Evolutionary conservation across 1,139 yeast genomes (phyloP).

Genomic region (Nakaseomyces sp.): DNA sequence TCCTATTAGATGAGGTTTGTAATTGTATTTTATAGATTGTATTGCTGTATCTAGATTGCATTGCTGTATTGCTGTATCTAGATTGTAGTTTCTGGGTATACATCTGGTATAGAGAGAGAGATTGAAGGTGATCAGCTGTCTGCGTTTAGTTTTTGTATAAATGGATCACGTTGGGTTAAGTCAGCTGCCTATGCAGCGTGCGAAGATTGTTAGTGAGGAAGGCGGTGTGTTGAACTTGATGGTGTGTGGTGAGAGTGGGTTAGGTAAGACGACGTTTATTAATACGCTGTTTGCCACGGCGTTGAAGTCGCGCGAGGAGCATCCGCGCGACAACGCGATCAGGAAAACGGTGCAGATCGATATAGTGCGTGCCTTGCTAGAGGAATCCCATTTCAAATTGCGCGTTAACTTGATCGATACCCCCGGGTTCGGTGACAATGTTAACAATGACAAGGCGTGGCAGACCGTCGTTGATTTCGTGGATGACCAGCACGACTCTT

Average conservation of each 20-base stretch:
- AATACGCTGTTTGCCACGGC: constrained; percentile 79
- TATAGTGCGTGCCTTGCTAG: constrained; percentile 81
- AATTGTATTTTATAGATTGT: too few species aligned
- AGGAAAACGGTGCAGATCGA: constrained; percentile 89
- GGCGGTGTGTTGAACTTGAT: constrained; percentile 88
- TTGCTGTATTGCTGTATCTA: too few species aligned
- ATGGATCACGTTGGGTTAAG: constrained; percentile 55
- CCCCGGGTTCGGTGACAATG: constrained; percentile 97
- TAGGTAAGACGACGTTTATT: constrained; percentile 89
- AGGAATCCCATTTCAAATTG: constrained; percentile 82
- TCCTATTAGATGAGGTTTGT: too few species aligned
- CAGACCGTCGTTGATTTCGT: constrained; percentile 86
- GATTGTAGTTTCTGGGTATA: too few species aligned
- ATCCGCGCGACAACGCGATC: constrained; percentile 40
- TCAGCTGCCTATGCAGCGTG: constrained; percentile 89
- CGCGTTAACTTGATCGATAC: constrained; percentile 88
- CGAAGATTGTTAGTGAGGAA: constrained; percentile 77
- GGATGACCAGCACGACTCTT: constrained; percentile 94
- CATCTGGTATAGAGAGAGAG: too few species aligned
- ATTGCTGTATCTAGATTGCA: too few species aligned
- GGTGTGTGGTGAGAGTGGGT: constrained; percentile 95
- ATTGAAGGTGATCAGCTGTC: too few species aligned
- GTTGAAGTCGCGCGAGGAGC: constrained; percentile 34
- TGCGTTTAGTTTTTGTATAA: too few species aligned
- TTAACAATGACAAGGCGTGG: constrained; percentile 89